Conservation (phyloP, 2,329 filamentous ascomycete species). For the Claviceps cyperi region DNA sequence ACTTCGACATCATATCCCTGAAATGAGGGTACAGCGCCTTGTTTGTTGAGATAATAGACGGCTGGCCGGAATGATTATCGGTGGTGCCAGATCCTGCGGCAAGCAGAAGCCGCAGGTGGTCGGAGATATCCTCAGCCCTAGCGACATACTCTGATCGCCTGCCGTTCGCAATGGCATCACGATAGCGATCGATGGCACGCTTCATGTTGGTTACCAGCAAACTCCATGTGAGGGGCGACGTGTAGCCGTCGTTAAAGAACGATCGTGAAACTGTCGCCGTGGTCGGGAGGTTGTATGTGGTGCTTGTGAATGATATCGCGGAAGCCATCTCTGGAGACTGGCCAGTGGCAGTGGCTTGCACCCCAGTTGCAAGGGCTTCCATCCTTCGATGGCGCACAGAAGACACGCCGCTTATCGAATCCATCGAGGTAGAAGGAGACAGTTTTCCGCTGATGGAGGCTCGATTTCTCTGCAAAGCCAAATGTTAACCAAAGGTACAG, state of each 20-base stretch:
- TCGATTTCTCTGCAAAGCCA: constrained; percentile 38
- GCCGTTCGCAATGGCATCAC: constrained; percentile 72
- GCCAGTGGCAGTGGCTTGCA: constrained; percentile 22
- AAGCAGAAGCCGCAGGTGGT: constrained; percentile 84
- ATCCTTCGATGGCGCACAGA: constrained; percentile 41
- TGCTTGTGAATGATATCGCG: constrained; percentile 47
- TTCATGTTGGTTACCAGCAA: constrained; percentile 87
- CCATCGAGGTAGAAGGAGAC: constrained; percentile 80
- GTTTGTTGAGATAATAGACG: constrained; percentile 98
- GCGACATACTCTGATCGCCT: constrained; percentile 83
- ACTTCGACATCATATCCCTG: constrained; percentile 98
- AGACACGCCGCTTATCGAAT: constrained; percentile 64
- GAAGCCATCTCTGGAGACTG: constrained; percentile 38
- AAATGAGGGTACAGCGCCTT: constrained; percentile 96
- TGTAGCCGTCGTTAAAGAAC: constrained; percentile 81
- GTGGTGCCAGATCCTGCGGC: constrained; percentile 93
- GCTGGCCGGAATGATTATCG: constrained; percentile 95
- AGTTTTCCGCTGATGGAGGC: constrained; percentile 56
- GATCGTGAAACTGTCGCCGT: constrained; percentile 56
- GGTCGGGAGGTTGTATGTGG: constrained; percentile 40
- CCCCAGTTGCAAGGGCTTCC: constrained; percentile 36
- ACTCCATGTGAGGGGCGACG: constrained; percentile 74
- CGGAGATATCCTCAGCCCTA: constrained; percentile 93
- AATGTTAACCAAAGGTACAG: background rate
- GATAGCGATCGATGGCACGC: constrained; percentile 74